Base-by-base conservation (phyloP, 306 rosid genomes). In the Rosa lucieae region DNA sequence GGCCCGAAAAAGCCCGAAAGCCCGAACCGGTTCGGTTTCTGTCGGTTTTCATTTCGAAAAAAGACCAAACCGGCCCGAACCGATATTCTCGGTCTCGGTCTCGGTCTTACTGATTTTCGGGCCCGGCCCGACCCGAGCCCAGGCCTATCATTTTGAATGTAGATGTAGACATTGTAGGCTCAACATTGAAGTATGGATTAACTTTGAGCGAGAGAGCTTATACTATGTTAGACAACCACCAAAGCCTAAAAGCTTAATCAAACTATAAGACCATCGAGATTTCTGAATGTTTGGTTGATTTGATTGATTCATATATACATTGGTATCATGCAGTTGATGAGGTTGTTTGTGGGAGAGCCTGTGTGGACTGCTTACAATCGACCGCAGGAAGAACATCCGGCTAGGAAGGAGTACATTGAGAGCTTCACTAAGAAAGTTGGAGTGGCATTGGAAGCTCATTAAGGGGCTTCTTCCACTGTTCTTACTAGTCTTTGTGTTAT, bases 301-400 rank as follows among this genome's bases (percentile, higher is more conserved):
- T 63, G 51, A 56, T 75, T 55, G 70, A 43, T 78, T 10, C 43
- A 29, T 71, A 49, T 12, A 21, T 52, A 32, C 46, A 6, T 43
- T 72, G 70, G 72, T 72, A 23, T 75, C 35, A 32, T 71, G 84
- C 88, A 92, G 97, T 82, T 94, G 78, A 92, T 94, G 97, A 89
- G 97, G 83, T 70, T 92, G 87, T 94, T 94, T 78, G 49, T 65
- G 68, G 99, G 99, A 9, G 95, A 92, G 81, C 97, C 97, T 17
- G 91, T 95, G 47, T 95, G 99, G 99, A 92, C 92, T 49, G 85
- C 96, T 9, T 88, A 87, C 70, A 92, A 95, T 78, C 79, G 99
- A 75, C 97, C 99, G 43, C 99, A 95, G 75, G 99, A 92, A 79
- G 87, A 89, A 5, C 87, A 92, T 80, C 97, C 97, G 48, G 95